Base-by-base conservation (phyloP, 2,329 filamentous ascomycete species). In the Paraphaeosphaeria minitans region DNA sequence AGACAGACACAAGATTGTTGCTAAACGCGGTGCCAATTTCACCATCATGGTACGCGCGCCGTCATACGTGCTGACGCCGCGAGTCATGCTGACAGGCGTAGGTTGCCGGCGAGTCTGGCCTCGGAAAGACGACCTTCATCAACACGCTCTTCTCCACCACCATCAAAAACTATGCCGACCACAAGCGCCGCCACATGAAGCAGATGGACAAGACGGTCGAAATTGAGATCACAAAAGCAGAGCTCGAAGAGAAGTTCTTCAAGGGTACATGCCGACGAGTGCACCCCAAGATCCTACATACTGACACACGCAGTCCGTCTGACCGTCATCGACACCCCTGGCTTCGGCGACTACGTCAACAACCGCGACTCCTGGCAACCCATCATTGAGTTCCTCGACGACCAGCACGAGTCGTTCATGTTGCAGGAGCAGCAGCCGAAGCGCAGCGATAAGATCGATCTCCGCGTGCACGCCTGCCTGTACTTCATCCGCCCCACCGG, bases 401-500 rank as follows among this genome's bases (percentile, higher is more conserved):
- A 99, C 83, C 95, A 99, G 86, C 96, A 99, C 80, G 95, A 99
- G 85, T 99, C 95, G 39, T 99, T 99, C 83, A 99, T 99, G 95
- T 87, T 99, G 78, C 95, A 99, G 85, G 95, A 99, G 87, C 95
- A 99, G 82, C 95, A 99, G 83, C 95, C 96, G 71, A 92, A 92
- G 81, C 93, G 95, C 75, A 89, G 90, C 75, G 95, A 99, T 85
- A 99, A 98, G 87, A 99, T 99, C 74, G 95, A 99, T 78, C 91
- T 99, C 74, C 93, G 95, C 83, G 96, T 99, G 68, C 95, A 99
- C 79, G 91, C 94, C 68, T 99, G 95, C 82, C 81, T 99, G 78
- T 99, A 99, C 88, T 99, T 99, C 83, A 98, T 99, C 80, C 89
- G 96, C 77, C 95, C 95, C 58, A 99, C 95, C 56, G 96, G 95